Evolutionary conservation across 169 alveolate genomes (phyloP), one percentile per base, ranked within the genome.

Genomic region (Babesia bovis): DNA sequence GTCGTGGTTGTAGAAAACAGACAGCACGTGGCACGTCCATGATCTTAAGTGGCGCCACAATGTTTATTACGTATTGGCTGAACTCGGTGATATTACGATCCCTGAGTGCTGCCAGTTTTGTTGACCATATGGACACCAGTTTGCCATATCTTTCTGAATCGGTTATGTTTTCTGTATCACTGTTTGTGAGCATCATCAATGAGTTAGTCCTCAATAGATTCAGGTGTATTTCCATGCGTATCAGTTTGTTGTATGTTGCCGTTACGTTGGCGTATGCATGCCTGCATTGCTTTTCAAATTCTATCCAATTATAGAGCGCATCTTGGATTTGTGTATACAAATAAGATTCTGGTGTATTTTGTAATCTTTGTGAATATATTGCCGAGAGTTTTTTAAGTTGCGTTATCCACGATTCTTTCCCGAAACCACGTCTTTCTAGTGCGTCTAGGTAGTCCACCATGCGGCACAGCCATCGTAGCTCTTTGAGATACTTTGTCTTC

Each of bases 201-300:
- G 73, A 63, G 50, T 63, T 63, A 21, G 73, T 63, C 35, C 73
- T 58, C 50, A 63, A 23, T 7, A 63, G 60, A 28, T 63, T 63
- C 73, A 63, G 28, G 26, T 63, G 23, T 21, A 63, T 42, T 21
- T 63, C 73, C 58, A 47, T 63, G 32, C 50, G 42, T 25, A 63
- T 13, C 19, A 63, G 26, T 3, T 60, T 41, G 41, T 45, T 23
- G 60, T 63, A 63, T 6, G 44, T 30, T 6, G 21, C 30, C 6
- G 32, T 19, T 45, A 63, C 5, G 26, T 30, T 49, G 4, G 30
- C 49, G n/a, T 63, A 63, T 2, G 28, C 40, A 15, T 36, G 28
- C 32, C 73, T 41, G 6, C 42, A 63, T 7, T 12, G 4, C 17
- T 19, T 12, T 45, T 63, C 73, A 38, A 63, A 63, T 19, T 23